These are phyloP conservation scores for Thielaviopsis ethacetica DNA, from an alignment of 2,329 filamentous ascomycete species.

Conservation along the genomic window DNA sequence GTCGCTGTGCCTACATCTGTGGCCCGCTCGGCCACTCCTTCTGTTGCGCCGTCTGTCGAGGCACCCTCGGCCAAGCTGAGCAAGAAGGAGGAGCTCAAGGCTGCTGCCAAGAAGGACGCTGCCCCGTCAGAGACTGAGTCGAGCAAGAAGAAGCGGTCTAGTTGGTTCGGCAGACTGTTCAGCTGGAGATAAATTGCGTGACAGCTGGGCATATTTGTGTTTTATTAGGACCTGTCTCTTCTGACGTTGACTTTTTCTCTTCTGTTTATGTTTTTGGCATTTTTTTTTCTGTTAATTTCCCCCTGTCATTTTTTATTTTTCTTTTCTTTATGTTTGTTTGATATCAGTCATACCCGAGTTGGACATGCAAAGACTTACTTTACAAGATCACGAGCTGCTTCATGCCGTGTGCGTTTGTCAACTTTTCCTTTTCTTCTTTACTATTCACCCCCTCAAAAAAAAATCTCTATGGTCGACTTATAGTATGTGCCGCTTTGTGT, in stretches of 20 bases:
- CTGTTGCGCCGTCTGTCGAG: too few species aligned
- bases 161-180: conserved; percentile 9
- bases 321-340: conserved; percentile 5
- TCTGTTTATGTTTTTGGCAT: neutral
- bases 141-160: conserved; percentile 8
- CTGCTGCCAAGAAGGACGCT: neutral
- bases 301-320: neutral
- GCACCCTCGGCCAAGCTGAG: too few species aligned
- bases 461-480: too few species aligned
- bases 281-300: conserved; percentile 1
- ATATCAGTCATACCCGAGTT: conserved; percentile 11
- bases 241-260: neutral
- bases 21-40: too few species aligned
- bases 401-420: neutral
- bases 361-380: conserved; percentile 5
- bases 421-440: neutral
- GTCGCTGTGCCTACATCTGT: too few species aligned
- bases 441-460: neutral
- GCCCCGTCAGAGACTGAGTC: neutral
- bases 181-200: conserved; percentile 6
- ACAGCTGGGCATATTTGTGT: neutral
- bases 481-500: too few species aligned
- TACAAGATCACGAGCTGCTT: neutral
- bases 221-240: conserved; percentile 1
- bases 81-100: neutral